Evolutionary conservation across 768 basidiomycete genomes (phyloP), one percentile per base, ranked within the genome.

Genomic region (Fibroporia radiculosa): DNA sequence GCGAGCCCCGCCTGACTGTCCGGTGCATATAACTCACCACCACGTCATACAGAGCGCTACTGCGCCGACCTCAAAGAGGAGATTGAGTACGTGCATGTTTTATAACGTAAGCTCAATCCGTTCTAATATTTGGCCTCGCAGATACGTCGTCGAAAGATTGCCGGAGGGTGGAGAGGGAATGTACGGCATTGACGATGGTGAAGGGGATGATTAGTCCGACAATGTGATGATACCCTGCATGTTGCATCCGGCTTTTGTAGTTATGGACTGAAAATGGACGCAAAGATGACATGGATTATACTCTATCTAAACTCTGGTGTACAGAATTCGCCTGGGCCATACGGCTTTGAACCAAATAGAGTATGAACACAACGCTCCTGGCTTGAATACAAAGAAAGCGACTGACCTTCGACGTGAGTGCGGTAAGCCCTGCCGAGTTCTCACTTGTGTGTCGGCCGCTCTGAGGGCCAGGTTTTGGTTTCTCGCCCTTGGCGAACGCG

Each of bases 391-490:
- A 11, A 45, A 42, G 34, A 19, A 23, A 23, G 13, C 25, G 18
- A 52, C 68, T 33, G 48, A 86, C 90, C 75, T 90, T 85, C 37
- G 73, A 71, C 16, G 80, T 75, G 26, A 93, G 71, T 29, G 86
- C 68, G 20, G 93, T 96, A 47, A 95, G 68, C 31, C 90, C 92
- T 12, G 88, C 90, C 10, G 92, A 89, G 67, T 96, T 96, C 68
- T 97, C 93, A 50, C 85, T 90, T 0, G 92, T 93, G 35, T 73
- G 72, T 47, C 93, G 76, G 25, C 85, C 80, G 47, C 82, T 84
- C 60, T 96, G 95, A 38, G 95, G 95, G 14, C 95, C 96, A n/a
- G 91, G 78, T 62, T 88, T 90, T 43, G 90, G 91, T 62, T 85
- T 89, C 63, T 82, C 72, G 36, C 92, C 93, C 56, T 78, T 80